Percentiles rank a stretch among this genome's conserved stretches.
Evolutionary conservation across 192 early-diverging fungal species (phyloP).

Genomic region (Entophlyctis luteolus): DNA sequence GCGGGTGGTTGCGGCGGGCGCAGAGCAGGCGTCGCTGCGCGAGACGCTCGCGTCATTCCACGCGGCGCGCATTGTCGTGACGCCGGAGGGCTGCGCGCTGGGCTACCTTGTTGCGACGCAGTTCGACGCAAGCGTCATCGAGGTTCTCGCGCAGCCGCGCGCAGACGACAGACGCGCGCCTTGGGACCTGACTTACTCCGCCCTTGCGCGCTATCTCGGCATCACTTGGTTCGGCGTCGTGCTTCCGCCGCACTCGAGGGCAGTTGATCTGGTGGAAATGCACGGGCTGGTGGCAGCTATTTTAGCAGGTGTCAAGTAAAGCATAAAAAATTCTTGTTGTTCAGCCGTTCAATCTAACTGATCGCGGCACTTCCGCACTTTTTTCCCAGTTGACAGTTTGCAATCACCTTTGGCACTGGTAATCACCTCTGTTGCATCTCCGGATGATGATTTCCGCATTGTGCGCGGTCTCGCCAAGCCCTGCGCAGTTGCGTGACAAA

Average conservation of each 20-base stretch:
- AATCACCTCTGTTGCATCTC: no score
- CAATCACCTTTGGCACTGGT: no score
- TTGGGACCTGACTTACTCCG: not conserved
- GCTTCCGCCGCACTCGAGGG: not conserved
- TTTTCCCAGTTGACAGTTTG: no score
- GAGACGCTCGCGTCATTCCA: not conserved
- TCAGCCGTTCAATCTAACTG: no score
- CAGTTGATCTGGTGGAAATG: conserved; percentile 11
- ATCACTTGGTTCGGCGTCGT: conserved; percentile 14
- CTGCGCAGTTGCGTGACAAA: no score
- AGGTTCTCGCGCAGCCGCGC: not conserved
- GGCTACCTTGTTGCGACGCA: conserved; percentile 3
- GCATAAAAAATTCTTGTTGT: not conserved
- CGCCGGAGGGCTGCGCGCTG: not conserved
- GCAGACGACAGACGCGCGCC: not conserved
- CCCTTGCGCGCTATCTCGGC: not conserved
- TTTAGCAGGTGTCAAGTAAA: conserved; percentile 9
- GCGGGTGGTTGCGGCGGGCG: not conserved
- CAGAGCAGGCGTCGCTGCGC: not conserved
- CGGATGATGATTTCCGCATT: no score
- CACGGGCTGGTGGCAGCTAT: conserved; percentile 3
- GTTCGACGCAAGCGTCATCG: not conserved
- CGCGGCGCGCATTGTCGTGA: not conserved
- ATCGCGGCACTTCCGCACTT: no score
- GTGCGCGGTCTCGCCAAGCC: no score